These are phyloP conservation scores for Hemileccinum rubropunctum DNA, from an alignment of 768 basidiomycete genomes.

Conservation along the genomic window DNA sequence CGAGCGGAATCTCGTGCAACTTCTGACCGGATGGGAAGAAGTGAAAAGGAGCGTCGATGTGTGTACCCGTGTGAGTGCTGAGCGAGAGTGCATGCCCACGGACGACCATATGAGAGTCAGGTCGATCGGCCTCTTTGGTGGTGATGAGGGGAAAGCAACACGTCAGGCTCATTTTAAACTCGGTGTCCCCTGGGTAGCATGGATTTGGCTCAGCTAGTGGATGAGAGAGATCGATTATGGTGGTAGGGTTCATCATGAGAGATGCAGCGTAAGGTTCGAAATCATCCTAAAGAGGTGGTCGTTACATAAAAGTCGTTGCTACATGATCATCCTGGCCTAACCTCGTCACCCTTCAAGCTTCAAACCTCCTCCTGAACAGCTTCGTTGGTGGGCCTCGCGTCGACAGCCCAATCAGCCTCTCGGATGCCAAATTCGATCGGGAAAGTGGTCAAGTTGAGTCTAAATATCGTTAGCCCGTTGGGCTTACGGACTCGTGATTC, in stretches of 20 bases:
- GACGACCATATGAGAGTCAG: constrained; percentile 14
- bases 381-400: neutral
- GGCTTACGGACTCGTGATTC: constrained; percentile 54
- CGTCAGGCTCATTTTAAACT: constrained; percentile 19
- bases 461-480: constrained; percentile 56
- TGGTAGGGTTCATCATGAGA: constrained; percentile 13
- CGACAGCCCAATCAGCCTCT: constrained; percentile 16
- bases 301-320: no score
- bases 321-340: no score
- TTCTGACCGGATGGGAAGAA: constrained; percentile 57
- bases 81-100: constrained; percentile 42
- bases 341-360: no score
- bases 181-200: constrained; percentile 30
- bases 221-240: constrained; percentile 29
- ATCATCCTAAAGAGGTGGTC: no score
- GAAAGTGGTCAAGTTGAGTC: constrained; percentile 43
- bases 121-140: neutral
- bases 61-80: constrained; percentile 74
- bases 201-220: constrained; percentile 18
- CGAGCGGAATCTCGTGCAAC: constrained; percentile 56
- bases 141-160: constrained; percentile 16
- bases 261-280: no score
- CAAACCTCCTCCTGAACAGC: neutral
- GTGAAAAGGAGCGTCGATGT: constrained; percentile 77
- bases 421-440: constrained; percentile 11